phyloP scores from a whole-genome alignment of 495 filamentous ascomycete species.

The Choiromyces venosus region DNA sequence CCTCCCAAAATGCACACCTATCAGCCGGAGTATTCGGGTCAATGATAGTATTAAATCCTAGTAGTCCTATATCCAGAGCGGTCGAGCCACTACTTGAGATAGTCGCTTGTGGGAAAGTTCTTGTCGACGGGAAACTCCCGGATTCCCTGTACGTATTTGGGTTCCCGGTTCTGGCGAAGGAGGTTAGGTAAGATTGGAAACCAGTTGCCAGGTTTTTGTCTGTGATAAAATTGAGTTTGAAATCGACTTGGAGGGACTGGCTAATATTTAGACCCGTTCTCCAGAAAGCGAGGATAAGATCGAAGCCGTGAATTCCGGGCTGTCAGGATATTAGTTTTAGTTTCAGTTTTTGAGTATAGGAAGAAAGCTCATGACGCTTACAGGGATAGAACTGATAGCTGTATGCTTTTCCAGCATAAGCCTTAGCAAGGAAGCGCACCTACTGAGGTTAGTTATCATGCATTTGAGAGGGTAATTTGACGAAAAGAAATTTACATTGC shows the following conservation, averaged over 20 bases:
- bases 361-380: too few species aligned
- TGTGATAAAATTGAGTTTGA: slow-evolving; percentile 25
- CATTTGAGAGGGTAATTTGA: too few species aligned
- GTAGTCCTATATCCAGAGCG: too few species aligned
- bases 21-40: too few species aligned
- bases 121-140: slow-evolving; percentile 16
- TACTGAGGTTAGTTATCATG: too few species aligned
- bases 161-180: slow-evolving; percentile 30
- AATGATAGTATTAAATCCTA: too few species aligned
- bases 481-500: slow-evolving; percentile 31
- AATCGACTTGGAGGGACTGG: slow-evolving; percentile 32
- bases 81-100: too few species aligned
- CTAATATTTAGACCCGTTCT: slow-evolving; percentile 32
- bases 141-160: slow-evolving; percentile 35
- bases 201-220: slow-evolving; percentile 36
- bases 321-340: slow-evolving; percentile 5
- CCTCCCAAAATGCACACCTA: too few species aligned
- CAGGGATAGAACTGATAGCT: slow-evolving; percentile 34
- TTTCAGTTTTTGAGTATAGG: background rate
- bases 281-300: slow-evolving; percentile 36
- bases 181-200: slow-evolving; percentile 37
- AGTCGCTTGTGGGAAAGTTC: slow-evolving; percentile 18
- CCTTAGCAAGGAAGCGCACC: too few species aligned
- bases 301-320: slow-evolving; percentile 31
- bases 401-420: slow-evolving; percentile 24